Base-by-base conservation (phyloP, 2,329 filamentous ascomycete genomes). In the Pezicula radicicola region DNA sequence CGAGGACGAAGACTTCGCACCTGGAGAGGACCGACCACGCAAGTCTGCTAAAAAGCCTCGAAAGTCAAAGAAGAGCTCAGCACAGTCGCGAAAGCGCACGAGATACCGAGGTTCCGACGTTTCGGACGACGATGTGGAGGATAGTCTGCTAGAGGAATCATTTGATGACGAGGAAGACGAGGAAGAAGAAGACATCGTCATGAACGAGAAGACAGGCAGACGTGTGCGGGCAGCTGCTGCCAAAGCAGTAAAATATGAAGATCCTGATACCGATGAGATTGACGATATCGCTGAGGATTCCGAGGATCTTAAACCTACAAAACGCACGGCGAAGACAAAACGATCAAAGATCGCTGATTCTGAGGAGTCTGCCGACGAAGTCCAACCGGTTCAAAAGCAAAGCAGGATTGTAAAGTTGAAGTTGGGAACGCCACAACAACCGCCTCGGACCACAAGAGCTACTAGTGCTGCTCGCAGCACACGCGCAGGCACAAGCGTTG, bases 1-100 rank as follows among this genome's bases (percentile, higher is more conserved):
- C 2, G 78, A 83, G 46, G 84, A 87, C 63, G 81, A 83, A 58
- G 85, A 85, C 66, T 87, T 87, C 62, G 78, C 84, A 52, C 83
- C 83, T 15, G 65, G 68, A 15, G 74, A 77, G 58, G 72, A 69
- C 25, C 70, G 71, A 28, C 70, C 76, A 15, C 69, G 69, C 50
- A 78, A 74, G 57, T 75, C 74, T 49, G 61, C 70, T 5, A 72
- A 73, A 21, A 66, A 72, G 28, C 67, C 72, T 5, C 62, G 66
- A 36, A 69, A 64, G 40, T 49, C 60, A 8, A 52, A 64, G 49
- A 57, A 60, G 50, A 46, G 60, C 52, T 62, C 61, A 51, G 64
- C 58, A 30, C 61, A 64, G 15, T 66, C 68, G 21, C 73, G 68
- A 60, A 72, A 70, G 47, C 63, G 64, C 37, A 66, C 65, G 48